These are phyloP conservation scores for Ulvella scutata DNA, from an alignment of 139 green algal species.

Conservation along the genomic window DNA sequence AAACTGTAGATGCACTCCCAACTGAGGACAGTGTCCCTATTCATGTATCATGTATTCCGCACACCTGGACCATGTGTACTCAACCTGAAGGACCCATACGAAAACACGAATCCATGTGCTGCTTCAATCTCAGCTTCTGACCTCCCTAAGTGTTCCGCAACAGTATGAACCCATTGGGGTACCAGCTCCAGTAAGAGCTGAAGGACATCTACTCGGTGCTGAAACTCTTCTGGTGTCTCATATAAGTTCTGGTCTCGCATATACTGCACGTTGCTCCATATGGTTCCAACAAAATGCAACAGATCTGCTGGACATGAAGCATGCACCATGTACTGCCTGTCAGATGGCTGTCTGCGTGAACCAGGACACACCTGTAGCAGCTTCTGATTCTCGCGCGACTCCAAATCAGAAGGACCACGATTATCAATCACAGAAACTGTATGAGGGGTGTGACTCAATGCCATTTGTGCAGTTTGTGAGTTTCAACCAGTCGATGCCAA, in stretches of 20 bases:
- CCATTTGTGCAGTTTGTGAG: too few species aligned
- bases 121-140: constrained; percentile 24
- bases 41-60: background rate
- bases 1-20: background rate
- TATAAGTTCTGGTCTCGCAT: constrained; percentile 31
- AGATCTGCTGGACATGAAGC: too few species aligned
- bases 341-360: background rate
- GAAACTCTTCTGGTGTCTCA: constrained; percentile 31
- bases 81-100: constrained; percentile 86
- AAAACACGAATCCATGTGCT: constrained; percentile 78
- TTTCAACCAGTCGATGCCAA: too few species aligned
- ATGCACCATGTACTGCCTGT: background rate
- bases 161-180: constrained; percentile 45
- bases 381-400: constrained; percentile 22
- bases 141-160: constrained; percentile 25
- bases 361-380: constrained; percentile 19
- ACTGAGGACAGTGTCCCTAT: background rate
- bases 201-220: constrained; percentile 43
- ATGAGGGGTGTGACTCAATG: background rate
- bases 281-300: too few species aligned
- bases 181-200: constrained; percentile 35
- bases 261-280: constrained; percentile 20
- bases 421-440: constrained; percentile 2
- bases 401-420: constrained; percentile 7
- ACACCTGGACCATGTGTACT: constrained; percentile 81